phyloP scores from a whole-genome alignment of 441 rosid species.

The Corymbia calophylla region DNA sequence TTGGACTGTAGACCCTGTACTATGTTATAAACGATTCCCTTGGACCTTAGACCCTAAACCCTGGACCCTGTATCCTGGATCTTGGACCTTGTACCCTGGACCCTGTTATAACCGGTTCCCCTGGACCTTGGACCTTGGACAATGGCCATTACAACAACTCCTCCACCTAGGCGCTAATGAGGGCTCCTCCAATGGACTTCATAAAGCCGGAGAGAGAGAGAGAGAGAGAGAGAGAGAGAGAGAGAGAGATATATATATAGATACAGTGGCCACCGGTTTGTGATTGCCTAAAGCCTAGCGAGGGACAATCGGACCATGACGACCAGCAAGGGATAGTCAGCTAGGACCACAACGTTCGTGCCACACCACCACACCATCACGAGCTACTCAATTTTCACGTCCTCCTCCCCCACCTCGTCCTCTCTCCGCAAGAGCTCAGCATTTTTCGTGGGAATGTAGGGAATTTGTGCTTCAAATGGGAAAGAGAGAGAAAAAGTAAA shows the following conservation, averaged over 20 bases:
- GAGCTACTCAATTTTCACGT: not conserved
- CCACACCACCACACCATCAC: not conserved
- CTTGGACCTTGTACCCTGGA: too few relatives aligned
- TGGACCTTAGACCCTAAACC: rapidly evolving
- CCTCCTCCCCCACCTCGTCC: not conserved
- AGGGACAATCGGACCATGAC: not conserved
- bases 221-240: too few relatives aligned
- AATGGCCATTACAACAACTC: too few relatives aligned
- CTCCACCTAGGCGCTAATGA: too few relatives aligned
- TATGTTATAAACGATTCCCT: too few relatives aligned
- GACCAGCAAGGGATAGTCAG: not conserved
- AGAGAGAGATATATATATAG: too few relatives aligned
- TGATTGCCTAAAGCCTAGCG: not conserved
- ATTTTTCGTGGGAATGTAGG: not conserved
- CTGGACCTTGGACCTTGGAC: too few relatives aligned
- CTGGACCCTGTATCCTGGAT: too few relatives aligned
- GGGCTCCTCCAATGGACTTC: not conserved
- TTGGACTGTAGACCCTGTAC: too few relatives aligned
- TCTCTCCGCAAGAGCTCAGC: not conserved
- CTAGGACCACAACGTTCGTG: not conserved
- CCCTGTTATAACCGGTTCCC: too few relatives aligned
- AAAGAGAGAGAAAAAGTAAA: not conserved
- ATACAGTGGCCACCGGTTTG: not conserved
- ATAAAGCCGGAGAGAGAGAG: too few relatives aligned
- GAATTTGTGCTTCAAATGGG: not conserved